Evolutionary conservation across 305 asterid species (phyloP).

Genomic region (Fraxinus angustifolia): DNA sequence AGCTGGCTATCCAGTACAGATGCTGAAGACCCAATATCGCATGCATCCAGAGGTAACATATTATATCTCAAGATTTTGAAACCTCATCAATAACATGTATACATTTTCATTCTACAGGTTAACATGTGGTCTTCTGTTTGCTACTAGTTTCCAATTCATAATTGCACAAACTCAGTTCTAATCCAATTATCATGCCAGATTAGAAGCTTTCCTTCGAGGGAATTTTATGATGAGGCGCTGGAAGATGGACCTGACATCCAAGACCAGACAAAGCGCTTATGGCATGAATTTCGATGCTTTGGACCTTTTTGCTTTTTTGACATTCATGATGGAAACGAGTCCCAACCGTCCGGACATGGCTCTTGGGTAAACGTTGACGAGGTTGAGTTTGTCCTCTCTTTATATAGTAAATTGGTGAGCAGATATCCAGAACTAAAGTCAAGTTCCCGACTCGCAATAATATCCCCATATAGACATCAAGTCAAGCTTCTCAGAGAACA

Average conservation of each 20-base stretch:
- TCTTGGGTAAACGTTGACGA: constrained; percentile 85
- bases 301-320: constrained; percentile 98
- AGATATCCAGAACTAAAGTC: constrained; percentile 84
- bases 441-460: constrained; percentile 81
- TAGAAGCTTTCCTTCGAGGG: constrained; percentile 94
- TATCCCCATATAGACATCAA: constrained; percentile 84
- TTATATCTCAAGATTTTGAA: constrained; percentile 3
- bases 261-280: constrained; percentile 64
- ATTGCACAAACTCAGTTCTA: constrained; percentile 8
- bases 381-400: constrained; percentile 75
- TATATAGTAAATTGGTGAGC: constrained; percentile 68
- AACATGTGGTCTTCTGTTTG: not conserved
- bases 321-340: constrained; percentile 73
- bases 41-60: constrained; percentile 91
- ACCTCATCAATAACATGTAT: not conserved
- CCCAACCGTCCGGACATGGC: constrained; percentile 74
- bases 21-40: constrained; percentile 98
- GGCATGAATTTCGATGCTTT: constrained; percentile 83
- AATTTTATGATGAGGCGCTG: constrained; percentile 72
- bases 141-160: not conserved
- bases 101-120: not conserved
- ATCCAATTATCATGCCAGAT: constrained; percentile 51
- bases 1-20: constrained; percentile 95
- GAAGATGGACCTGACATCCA: constrained; percentile 82
- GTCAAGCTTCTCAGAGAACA: constrained; percentile 72